phyloP scores from a whole-genome alignment of 352 stramenopile species.

The Phytophthora macrochlamydospora region DNA sequence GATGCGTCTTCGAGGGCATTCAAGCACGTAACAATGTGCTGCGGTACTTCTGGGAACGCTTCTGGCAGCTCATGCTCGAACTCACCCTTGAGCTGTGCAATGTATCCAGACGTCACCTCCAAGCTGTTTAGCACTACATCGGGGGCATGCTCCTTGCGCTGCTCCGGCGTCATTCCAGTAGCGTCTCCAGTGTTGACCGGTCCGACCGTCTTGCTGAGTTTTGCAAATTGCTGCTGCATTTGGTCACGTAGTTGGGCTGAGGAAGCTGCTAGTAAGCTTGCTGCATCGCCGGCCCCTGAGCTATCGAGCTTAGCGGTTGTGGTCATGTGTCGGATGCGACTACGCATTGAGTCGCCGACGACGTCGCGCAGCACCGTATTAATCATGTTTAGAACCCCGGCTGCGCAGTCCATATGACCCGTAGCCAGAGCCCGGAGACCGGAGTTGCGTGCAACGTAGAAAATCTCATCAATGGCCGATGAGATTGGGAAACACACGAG shows the following conservation, averaged over 20 bases:
- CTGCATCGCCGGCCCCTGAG: slow-evolving; percentile 35
- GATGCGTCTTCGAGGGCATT: slow-evolving; percentile 76
- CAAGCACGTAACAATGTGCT: slow-evolving; percentile 76
- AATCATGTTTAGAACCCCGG: slow-evolving; percentile 87
- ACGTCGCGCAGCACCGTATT: slow-evolving; percentile 82
- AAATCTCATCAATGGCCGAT: slow-evolving; percentile 87
- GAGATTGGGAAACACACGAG: slow-evolving; percentile 76
- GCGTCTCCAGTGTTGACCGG: slow-evolving; percentile 34
- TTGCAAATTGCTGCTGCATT: slow-evolving; percentile 86
- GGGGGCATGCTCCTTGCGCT: slow-evolving; percentile 63
- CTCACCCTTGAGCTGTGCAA: slow-evolving; percentile 77
- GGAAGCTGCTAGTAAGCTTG: slow-evolving; percentile 48
- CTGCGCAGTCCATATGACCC: slow-evolving; percentile 81
- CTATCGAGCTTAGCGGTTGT: slow-evolving; percentile 67
- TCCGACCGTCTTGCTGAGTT: slow-evolving; percentile 84
- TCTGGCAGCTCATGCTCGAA: slow-evolving; percentile 74
- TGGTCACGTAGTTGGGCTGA: slow-evolving; percentile 84
- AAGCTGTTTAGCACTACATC: slow-evolving; percentile 88
- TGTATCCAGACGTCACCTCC: slow-evolving; percentile 75
- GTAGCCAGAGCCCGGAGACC: slow-evolving; percentile 80
- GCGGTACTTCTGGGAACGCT: slow-evolving; percentile 75
- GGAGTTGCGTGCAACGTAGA: slow-evolving; percentile 87
- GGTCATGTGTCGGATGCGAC: slow-evolving; percentile 76
- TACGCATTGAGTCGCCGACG: slow-evolving; percentile 80
- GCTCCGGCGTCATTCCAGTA: slow-evolving; percentile 27